Base-by-base conservation (phyloP, 139 green algal species). In the Tetratostichococcus sp. region DNA sequence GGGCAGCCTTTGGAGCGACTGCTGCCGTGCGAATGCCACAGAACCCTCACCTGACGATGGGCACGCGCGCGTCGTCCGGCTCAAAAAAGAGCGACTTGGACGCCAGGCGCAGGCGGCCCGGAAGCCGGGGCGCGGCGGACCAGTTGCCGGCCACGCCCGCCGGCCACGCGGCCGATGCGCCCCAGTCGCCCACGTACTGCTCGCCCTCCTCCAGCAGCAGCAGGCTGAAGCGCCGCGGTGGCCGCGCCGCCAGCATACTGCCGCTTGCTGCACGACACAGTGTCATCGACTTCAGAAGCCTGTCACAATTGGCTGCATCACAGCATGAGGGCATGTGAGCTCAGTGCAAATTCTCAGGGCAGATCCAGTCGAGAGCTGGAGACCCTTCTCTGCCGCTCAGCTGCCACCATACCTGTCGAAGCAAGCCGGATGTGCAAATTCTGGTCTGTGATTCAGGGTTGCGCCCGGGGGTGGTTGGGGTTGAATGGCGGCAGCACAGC, bases 191-290 rank as follows among this genome's bases (percentile, higher is more conserved):
- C 28, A 94, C 80, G 77, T 94, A 94, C 42, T 87, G 74, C 69
- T 95, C 90, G 2, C 88, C 86, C 70, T 97, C 93, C 58, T 97
- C 91, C 25, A 97, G 81, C 50, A 97, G 89, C 73, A 97, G 84
- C 66, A 96, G 82, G 22, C 77, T 88, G 81, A 97, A 97, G 30
- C 92, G 84, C 39, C 82, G 83, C 26, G 65, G 70, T 62, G 59
- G 75, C 26, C 70, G 65, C 30, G 59, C 59, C 2, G 70, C 75
- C 50, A 86, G 89, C 86, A 91, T 92, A 21, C 21, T 34, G 33
- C 6, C 19, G 11, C 34, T 32, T 43, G 19, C 4, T 67, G 31
- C 42, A 62, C n/a, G n/a, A n/a, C n/a, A n/a, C n/a, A n/a, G n/a
- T n/a, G n/a, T n/a, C n/a, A n/a, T n/a, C n/a, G n/a, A n/a, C n/a